Evolutionary conservation across 768 basidiomycete genomes (phyloP).

Genomic region (Trametes punicea): DNA sequence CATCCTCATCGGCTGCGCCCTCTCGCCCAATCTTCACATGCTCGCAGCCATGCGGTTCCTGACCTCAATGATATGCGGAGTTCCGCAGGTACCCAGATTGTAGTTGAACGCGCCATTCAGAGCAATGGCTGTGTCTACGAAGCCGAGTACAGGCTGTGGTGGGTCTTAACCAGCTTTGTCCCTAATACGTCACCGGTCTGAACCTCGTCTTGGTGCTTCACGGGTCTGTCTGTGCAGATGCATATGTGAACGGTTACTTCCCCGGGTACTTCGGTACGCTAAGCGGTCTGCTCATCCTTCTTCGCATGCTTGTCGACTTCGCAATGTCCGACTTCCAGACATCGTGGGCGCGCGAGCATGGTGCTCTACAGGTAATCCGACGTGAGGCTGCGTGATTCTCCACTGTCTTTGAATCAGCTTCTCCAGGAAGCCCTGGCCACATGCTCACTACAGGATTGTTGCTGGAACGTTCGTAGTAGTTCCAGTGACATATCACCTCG

Average conservation of each 20-base stretch:
- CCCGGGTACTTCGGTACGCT: conserved; percentile 52
- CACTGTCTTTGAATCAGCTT: not conserved
- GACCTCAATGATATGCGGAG: conserved; percentile 45
- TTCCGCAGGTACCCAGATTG: not conserved
- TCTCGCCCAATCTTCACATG: conserved; percentile 51
- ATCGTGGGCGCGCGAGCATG: conserved; percentile 55
- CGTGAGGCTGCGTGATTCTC: conserved; percentile 43
- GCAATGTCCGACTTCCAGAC: conserved; percentile 64
- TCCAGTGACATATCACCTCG: not conserved
- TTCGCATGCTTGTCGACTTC: conserved; percentile 54
- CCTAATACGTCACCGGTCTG: not conserved
- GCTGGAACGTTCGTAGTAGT: not conserved
- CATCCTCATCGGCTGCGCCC: conserved; percentile 53
- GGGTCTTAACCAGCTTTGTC: conserved; percentile 9
- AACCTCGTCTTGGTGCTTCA: not conserved
- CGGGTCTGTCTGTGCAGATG: conserved; percentile 33
- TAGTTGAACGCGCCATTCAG: conserved; percentile 38
- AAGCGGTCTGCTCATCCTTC: conserved; percentile 54
- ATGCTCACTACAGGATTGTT: not conserved
- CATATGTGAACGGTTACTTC: conserved; percentile 48
- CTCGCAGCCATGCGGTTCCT: conserved; percentile 61
- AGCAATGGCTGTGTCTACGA: conserved; percentile 49
- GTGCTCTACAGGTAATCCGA: conserved; percentile 58
- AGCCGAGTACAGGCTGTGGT: conserved; percentile 58
- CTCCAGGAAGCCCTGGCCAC: not conserved